Evolutionary conservation across 148 eudicot genomes (phyloP), one percentile per base, ranked within the genome.

Genomic region (Vaccinium corymbosum): DNA sequence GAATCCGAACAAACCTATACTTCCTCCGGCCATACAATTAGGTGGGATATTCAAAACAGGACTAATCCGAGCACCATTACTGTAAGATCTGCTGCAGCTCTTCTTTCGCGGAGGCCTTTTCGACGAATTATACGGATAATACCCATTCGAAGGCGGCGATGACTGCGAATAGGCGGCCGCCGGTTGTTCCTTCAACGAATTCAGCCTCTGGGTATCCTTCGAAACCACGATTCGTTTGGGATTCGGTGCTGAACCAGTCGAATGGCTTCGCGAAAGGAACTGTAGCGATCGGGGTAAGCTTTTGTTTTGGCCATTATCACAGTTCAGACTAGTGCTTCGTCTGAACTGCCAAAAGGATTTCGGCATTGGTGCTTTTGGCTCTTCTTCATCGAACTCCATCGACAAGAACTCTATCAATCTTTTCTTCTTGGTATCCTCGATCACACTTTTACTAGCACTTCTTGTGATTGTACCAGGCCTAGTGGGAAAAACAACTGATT

Each of bases 191-290:
- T 88, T 88, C 14, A 81, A 20, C 1, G 87, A 89, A 27, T 88
- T 62, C 84, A 87, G 87, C 85, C 89, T 91, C 86, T 80, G 87
- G 61, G 83, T 81, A 7, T 35, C 75, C 64, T 86, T 87, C 6
- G 77, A 56, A 35, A 61, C 57, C 49, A 29, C 29, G 3, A 59
- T 27, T 48, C 75, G 85, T 56, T 89, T 91, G 22, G 87, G 85
- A 84, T 85, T 89, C 9, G 91, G 90, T 75, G 91, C 92, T 1
- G 95, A 94, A 42, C 98, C 97, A 13, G 97, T 95, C 48, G 98
- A 95, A 35, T 93, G 89, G 87, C 98, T 95, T 46, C 98, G 84
- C 12, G 88, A 85, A 55, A 91, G 72, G 48, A 83, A 87, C 55
- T 88, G 86, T 29, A 89, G 53, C 1, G 94, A 90, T 29, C 90